Percentiles rank a stretch among this genome's conserved stretches.
These are phyloP conservation scores for Metarhizium brunneum DNA, from an alignment of 2,329 filamentous ascomycete species.

Conservation along the genomic window DNA sequence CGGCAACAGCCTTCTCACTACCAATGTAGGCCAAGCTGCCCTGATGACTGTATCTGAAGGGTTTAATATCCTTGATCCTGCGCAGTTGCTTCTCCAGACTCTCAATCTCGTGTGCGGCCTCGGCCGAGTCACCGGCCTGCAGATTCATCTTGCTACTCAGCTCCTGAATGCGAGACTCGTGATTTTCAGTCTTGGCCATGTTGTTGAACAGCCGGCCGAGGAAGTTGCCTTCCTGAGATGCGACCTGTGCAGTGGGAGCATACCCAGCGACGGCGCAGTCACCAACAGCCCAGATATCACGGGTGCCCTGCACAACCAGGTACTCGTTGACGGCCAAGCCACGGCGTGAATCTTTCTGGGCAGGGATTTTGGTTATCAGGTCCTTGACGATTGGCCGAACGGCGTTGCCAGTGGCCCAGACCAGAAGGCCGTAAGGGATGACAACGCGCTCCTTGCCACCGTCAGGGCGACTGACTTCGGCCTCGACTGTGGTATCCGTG, in stretches of 20 bases:
- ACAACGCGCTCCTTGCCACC: conserved; percentile 73
- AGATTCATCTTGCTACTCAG: conserved; percentile 57
- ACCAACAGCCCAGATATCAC: conserved; percentile 96
- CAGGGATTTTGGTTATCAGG: conserved; percentile 83
- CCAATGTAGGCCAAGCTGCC: conserved; percentile 96
- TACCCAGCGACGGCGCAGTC: conserved; percentile 98
- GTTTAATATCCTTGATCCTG: conserved; percentile 87
- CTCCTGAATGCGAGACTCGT: conserved; percentile 66
- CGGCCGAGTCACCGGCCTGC: conserved; percentile 56
- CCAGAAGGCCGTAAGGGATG: conserved; percentile 90
- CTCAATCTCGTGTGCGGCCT: conserved; percentile 67
- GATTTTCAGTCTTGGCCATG: conserved; percentile 86
- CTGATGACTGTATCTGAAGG: conserved; percentile 98
- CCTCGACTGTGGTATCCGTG: conserved; percentile 85
- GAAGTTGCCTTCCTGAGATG: conserved; percentile 90
- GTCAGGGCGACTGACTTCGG: conserved; percentile 71
- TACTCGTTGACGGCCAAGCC: conserved; percentile 98
- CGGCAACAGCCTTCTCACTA: conserved; percentile 93
- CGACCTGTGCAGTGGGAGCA: conserved; percentile 93
- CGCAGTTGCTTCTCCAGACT: conserved; percentile 76
- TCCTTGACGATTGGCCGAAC: conserved; percentile 83
- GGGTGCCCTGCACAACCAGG: conserved; percentile 91
- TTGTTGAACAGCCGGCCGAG: conserved; percentile 95
- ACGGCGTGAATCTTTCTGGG: conserved; percentile 89
- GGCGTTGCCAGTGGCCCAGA: conserved; percentile 97